Percentiles rank a stretch among this genome's conserved stretches.
Evolutionary conservation across 2,329 filamentous ascomycete genomes (phyloP).

Genomic region (Colletotrichum higginsianum): DNA sequence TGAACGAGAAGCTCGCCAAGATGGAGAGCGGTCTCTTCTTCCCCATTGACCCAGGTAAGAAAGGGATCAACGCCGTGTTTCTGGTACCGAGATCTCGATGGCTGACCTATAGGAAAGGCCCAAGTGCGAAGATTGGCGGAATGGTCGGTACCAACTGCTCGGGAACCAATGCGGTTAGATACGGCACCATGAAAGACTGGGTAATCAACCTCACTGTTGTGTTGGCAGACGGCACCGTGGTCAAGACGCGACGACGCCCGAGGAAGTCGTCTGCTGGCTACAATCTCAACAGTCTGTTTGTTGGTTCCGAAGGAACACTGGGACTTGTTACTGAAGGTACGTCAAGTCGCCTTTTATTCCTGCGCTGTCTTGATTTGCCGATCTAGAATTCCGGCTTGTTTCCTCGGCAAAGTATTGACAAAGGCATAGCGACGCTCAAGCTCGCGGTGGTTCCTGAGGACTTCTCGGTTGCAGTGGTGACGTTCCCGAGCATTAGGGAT

Average conservation of each 20-base stretch:
- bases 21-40: constrained; percentile 87
- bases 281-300: constrained; percentile 84
- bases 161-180: constrained; percentile 84
- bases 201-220: constrained; percentile 88
- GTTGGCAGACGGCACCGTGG: constrained; percentile 81
- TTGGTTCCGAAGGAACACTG: constrained; percentile 86
- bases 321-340: constrained; percentile 82
- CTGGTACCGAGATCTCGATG: not conserved
- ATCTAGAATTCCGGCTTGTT: not conserved
- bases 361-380: not conserved
- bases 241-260: constrained; percentile 84
- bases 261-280: constrained; percentile 87
- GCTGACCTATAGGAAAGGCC: constrained; percentile 55
- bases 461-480: constrained; percentile 83
- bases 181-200: constrained; percentile 92
- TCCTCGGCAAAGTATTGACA: not conserved
- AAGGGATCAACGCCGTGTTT: not conserved
- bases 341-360: constrained; percentile 1
- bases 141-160: constrained; percentile 87
- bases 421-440: constrained; percentile 77
- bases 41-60: constrained; percentile 85
- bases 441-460: constrained; percentile 83
- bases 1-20: constrained; percentile 81
- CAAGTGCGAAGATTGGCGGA: constrained; percentile 80
- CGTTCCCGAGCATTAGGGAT: constrained; percentile 82